These are phyloP conservation scores for Talaromyces sp. DNA, from an alignment of 2,329 filamentous ascomycete genomes.

Conservation along the genomic window DNA sequence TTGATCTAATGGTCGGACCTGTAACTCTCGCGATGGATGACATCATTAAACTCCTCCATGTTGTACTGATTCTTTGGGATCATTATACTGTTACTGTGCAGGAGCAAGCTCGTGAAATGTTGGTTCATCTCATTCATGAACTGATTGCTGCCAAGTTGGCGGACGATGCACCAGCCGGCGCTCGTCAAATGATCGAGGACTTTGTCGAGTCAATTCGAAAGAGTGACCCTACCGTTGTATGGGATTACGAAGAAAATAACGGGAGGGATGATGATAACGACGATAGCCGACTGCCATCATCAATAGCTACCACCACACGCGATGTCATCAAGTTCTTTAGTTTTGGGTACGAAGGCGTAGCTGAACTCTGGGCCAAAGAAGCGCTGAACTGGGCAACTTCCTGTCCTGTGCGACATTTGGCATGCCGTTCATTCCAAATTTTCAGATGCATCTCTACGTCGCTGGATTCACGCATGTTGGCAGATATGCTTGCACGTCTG, in stretches of 20 bases:
- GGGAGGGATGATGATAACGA: slow-evolving; percentile 72
- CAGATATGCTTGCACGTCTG: slow-evolving; percentile 91
- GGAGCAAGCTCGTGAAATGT: slow-evolving; percentile 95
- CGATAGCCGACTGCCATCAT: slow-evolving; percentile 77
- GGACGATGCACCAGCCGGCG: slow-evolving; percentile 67
- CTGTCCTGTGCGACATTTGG: slow-evolving; percentile 90
- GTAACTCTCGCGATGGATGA: slow-evolving; percentile 77
- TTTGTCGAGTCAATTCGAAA: slow-evolving; percentile 84
- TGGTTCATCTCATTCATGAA: slow-evolving; percentile 96
- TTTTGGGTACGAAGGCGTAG: slow-evolving; percentile 79
- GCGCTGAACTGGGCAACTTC: slow-evolving; percentile 95
- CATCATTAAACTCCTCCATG: slow-evolving; percentile 83
- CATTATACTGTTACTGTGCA: slow-evolving; percentile 94
- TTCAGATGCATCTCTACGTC: slow-evolving; percentile 92
- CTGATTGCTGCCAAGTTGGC: slow-evolving; percentile 80
- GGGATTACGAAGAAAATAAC: slow-evolving; percentile 92
- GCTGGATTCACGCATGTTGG: slow-evolving; percentile 89
- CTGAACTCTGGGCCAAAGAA: slow-evolving; percentile 86
- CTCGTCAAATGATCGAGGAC: slow-evolving; percentile 78
- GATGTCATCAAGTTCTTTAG: slow-evolving; percentile 86
- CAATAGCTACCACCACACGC: slow-evolving; percentile 82
- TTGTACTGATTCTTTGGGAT: slow-evolving; percentile 93
- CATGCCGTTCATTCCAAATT: slow-evolving; percentile 95
- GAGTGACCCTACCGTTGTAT: slow-evolving; percentile 82
- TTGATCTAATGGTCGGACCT: slow-evolving; percentile 94